Base-by-base conservation (phyloP, 2,329 filamentous ascomycete species). In the Diaporthe batatas region DNA sequence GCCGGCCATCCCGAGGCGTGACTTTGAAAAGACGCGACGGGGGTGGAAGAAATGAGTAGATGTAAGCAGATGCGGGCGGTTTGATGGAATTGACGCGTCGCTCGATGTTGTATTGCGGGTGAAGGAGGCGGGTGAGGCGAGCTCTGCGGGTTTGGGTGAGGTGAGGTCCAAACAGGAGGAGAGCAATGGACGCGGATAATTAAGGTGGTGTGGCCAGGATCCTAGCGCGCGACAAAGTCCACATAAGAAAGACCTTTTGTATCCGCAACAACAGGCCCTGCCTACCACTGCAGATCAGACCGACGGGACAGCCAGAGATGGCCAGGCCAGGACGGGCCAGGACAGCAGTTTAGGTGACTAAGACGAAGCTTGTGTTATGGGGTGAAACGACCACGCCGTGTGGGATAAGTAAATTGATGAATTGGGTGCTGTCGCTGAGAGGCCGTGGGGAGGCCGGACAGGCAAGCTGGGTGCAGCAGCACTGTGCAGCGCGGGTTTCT, bases 1-100 rank as follows among this genome's bases (percentile, higher is more conserved):
- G 55, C 67, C 70, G 57, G 72, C 72, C 72, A 74, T 74, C 18
- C 54, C 54, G 54, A 29, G 29, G 51, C 44, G 51, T 67, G 18
- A 44, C 29, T 29, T 47, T 23, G 64, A 5, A 14, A 23, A 39
- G 34, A 74, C 72, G 70, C 72, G 72, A 70, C 62, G 55, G 29
- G 54, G 21, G 21, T 39, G 49, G 49, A 23, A 29, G 23, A 23
- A 34, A 47, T 44, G 18, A 54, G n/a, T n/a, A n/a, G 34, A 32
- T 59, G 65, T 53, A 57, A 55, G 64, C 49, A 44, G 42, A 29
- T 25, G 51, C 55, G 32, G 57, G 14, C n/a, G 21, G 7, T 53
- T 29, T 44, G 64, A 69, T 72, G 64, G n/a, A 49, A 36, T 53
- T 65, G 72, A 74, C 72, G 72, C 72, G 72, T 74, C 64, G 44